Evolutionary conservation across 2,329 filamentous ascomycete genomes (phyloP), one percentile per base, ranked within the genome.

Genomic region (Exserohilum turcica): DNA sequence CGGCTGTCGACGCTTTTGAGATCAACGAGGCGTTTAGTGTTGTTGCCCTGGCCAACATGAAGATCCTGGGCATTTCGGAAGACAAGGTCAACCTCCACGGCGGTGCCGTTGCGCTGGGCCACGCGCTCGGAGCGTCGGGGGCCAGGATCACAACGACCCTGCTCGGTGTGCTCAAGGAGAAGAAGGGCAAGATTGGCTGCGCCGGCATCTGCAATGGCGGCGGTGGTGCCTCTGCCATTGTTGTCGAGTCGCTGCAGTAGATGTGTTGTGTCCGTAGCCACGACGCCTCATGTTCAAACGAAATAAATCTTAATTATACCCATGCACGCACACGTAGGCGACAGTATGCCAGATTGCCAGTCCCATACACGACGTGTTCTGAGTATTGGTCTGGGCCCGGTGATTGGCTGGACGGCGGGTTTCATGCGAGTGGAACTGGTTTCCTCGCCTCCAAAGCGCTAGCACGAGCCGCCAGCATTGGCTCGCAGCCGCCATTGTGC

Each of bases 1-100:
- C 88, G 60, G 83, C 90, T 54, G 83, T 99, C 53, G 93, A 97
- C 71, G 94, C 86, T 66, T 99, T 94, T 77, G 94, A 99, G 83
- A 97, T 99, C 83, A 99, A 99, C 82, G 94, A 99, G 82, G 94
- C 94, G 36, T 99, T 99, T 82, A 94, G 90, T 59, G 94, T 96
- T 43, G 94, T 99, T 60, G 91, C 94, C 33, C 84, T 99, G 46
- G 92, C 94, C 64, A 99, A 99, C 82, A 86, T 96, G 80, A 96
- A 99, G 85, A 77, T 97, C 49, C 86, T 99, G 35, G 83, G 82
- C 57, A 79, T 99, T 52, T 81, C 82, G 60, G 84, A 90, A 62
- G 90, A 92, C 55, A 95, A 92, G 79, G 92, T 99, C 74, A 99
- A 99, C 79, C 81, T 97, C 51, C 93, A 92, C 71, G 94, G 94